Conservation (phyloP, 331 rosid genomes). For the Saraca asoca region DNA sequence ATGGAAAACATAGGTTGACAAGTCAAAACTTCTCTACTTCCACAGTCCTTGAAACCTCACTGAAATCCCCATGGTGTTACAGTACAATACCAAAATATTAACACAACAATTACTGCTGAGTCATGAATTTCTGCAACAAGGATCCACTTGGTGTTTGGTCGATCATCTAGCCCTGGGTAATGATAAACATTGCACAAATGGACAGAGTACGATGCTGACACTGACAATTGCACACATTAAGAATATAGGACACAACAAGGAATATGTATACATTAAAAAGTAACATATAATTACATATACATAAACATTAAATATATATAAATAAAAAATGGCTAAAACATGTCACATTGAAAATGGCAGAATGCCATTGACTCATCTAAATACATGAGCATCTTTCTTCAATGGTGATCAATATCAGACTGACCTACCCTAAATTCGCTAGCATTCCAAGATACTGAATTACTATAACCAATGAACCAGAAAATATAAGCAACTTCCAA, state of each 20-base stretch:
- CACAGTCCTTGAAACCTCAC: background rate
- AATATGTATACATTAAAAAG: too few species aligned
- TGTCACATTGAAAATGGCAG: too few species aligned
- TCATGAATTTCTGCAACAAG: slow-evolving; percentile 1
- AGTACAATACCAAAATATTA: background rate
- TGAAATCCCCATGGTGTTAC: background rate
- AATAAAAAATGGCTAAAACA: too few species aligned
- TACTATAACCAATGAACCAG: background rate
- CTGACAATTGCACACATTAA: too few species aligned
- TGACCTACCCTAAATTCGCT: slow-evolving; percentile 5
- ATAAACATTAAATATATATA: too few species aligned
- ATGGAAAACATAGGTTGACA: background rate
- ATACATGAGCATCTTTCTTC: too few species aligned
- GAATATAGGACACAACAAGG: too few species aligned
- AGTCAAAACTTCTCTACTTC: slow-evolving; percentile 4
- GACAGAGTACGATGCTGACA: too few species aligned
- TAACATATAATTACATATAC: too few species aligned
- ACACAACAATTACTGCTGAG: background rate
- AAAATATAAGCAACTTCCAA: background rate
- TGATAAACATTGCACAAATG: slow-evolving; percentile 6
- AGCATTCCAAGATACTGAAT: slow-evolving; percentile 20
- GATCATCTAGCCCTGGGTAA: background rate
- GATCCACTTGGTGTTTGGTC: slow-evolving; percentile 1
- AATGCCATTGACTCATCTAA: too few species aligned
- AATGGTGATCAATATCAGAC: too few species aligned